Evolutionary conservation across 2,329 filamentous ascomycete species (phyloP), one percentile per base, ranked within the genome.

Genomic region (Sporothrix curviconia): DNA sequence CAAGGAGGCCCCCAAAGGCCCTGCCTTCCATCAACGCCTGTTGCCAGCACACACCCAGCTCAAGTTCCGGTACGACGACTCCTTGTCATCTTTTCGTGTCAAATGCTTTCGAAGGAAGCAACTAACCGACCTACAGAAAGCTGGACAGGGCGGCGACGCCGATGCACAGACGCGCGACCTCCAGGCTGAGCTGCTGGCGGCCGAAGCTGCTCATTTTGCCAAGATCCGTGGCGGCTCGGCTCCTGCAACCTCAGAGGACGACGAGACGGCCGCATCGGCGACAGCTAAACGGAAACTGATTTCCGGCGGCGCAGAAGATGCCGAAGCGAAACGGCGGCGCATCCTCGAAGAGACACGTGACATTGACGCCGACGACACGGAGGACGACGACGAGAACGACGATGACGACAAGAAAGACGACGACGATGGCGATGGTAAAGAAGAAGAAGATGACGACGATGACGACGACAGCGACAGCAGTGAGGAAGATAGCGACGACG

Each of bases 1-100:
- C 70, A 96, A 96, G 79, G 94, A 99, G 74, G 90, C 92, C 67
- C 87, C 91, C 60, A 87, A 91, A 67, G 94, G 94, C 49, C 89
- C 90, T 51, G 92, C 91, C 66, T 97, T 96, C 77, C 94, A 99
- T 71, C 92, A 97, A 74, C 88, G 94, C 66, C 87, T 97, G 15
- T 85, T 96, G 14, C 92, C 94, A 34, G 94, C 94, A 32, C 88
- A 99, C 72, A 97, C 90, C 12, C 86, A 90, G 63, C 85, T 99
- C 69, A 99, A 99, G 76, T 88, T 86, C 69, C 84, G 90, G 77
- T 85, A 81, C 47, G 77, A 58, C 17, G 7, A n/a, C 3, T 6
- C 14, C 12, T 1, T 1, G n/a, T n/a, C n/a, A n/a, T n/a, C n/a
- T n/a, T n/a, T n/a, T n/a, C n/a, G n/a, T n/a, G n/a, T n/a, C n/a